These are phyloP conservation scores for Boehmeria nivea DNA, from an alignment of 306 rosid genomes.

Conservation along the genomic window DNA sequence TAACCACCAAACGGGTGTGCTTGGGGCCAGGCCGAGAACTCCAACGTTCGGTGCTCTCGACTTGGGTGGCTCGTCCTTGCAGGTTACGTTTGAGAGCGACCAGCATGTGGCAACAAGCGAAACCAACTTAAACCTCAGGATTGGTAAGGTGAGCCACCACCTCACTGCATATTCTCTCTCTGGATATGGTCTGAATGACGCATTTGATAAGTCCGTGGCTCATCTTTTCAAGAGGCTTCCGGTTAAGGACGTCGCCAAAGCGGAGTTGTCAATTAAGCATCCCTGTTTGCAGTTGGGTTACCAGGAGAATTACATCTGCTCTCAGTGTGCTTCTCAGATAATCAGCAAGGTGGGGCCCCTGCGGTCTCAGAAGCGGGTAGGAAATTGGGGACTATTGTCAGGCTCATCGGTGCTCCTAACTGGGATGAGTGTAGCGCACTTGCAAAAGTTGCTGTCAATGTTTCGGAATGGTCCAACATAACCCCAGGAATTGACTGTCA, in stretches of 20 bases:
- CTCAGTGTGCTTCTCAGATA: slow-evolving; percentile 39
- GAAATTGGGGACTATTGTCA: slow-evolving; percentile 36
- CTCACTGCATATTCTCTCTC: slow-evolving; percentile 83
- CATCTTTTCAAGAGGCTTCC: slow-evolving; percentile 47
- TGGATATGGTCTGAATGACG: slow-evolving; percentile 86
- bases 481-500: slow-evolving; percentile 63
- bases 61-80: slow-evolving; percentile 92
- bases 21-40: slow-evolving; percentile 62
- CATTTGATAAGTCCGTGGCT: slow-evolving; percentile 77
- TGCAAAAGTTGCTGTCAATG: slow-evolving; percentile 69
- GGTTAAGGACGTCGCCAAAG: slow-evolving; percentile 33
- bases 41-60: slow-evolving; percentile 90
- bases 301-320: slow-evolving; percentile 53
- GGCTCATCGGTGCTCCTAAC: slow-evolving; percentile 72
- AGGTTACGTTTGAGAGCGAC: slow-evolving; percentile 91
- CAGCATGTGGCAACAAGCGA: slow-evolving; percentile 37
- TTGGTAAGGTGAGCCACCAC: slow-evolving; percentile 76
- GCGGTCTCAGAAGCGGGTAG: slow-evolving; percentile 25
- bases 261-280: slow-evolving; percentile 55
- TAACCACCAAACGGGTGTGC: slow-evolving; percentile 54
- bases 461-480: slow-evolving; percentile 71
- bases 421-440: slow-evolving; percentile 78
- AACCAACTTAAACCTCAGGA: slow-evolving; percentile 69
- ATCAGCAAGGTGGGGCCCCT: slow-evolving; percentile 41
- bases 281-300: slow-evolving; percentile 93